Percentiles rank a stretch among this genome's conserved stretches.
Conservation (phyloP, 2,329 filamentous ascomycete genomes). For the Phyllosticta citrichinensis region DNA sequence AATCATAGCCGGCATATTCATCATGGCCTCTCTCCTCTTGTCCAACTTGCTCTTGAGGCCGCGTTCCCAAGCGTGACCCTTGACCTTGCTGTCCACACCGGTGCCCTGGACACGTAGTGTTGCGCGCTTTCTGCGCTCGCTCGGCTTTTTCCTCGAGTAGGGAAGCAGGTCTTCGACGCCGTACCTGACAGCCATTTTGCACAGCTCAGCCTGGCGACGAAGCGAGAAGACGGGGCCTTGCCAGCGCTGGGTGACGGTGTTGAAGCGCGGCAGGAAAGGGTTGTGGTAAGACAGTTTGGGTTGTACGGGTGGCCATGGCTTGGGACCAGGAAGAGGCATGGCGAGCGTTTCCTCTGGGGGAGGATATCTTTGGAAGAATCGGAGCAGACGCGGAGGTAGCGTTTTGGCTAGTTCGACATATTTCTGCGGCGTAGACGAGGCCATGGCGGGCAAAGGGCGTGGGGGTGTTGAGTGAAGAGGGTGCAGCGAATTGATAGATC, state of each 20-base stretch:
- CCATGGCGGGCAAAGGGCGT: slow-evolving; percentile 16
- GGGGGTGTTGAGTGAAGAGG: background rate
- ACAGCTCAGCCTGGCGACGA: slow-evolving; percentile 79
- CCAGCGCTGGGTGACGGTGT: slow-evolving; percentile 72
- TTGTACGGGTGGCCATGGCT: background rate
- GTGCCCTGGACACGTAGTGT: slow-evolving; percentile 85
- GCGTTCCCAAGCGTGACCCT: slow-evolving; percentile 90
- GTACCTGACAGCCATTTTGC: slow-evolving; percentile 70
- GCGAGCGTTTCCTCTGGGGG: slow-evolving; percentile 36
- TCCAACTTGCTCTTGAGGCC: slow-evolving; percentile 76
- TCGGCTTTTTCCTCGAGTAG: slow-evolving; percentile 63
- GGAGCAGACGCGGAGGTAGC: slow-evolving; percentile 67
- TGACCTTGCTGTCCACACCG: slow-evolving; percentile 83
- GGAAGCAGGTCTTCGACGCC: slow-evolving; percentile 76
- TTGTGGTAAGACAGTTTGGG: slow-evolving; percentile 50
- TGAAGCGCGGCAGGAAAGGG: slow-evolving; percentile 72
- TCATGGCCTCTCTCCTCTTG: slow-evolving; percentile 80
- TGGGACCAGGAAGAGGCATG: background rate
- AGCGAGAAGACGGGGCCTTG: slow-evolving; percentile 74
- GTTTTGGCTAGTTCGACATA: slow-evolving; percentile 52
- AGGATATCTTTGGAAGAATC: slow-evolving; percentile 86
- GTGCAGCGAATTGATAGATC: background rate
- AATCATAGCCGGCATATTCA: slow-evolving; percentile 88
- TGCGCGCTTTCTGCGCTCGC: slow-evolving; percentile 53
- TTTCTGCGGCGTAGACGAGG: slow-evolving; percentile 13